Conservation (phyloP, 371 early-diverging fungal genomes). For the Funneliformis caledonium region DNA sequence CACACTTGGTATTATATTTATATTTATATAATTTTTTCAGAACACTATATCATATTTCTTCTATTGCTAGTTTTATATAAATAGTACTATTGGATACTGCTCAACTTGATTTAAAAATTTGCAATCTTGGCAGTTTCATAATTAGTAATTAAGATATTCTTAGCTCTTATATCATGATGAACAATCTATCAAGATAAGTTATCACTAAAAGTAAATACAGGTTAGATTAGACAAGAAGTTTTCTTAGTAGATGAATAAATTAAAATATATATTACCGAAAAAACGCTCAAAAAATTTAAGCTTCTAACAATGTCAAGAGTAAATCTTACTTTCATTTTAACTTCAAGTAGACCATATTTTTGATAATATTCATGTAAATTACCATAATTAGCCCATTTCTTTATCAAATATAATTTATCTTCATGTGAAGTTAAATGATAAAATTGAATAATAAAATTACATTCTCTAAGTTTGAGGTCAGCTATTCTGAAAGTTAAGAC, state of each 20-base stretch:
- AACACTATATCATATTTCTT: background rate
- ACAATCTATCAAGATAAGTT: too few species aligned
- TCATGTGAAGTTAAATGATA: background rate
- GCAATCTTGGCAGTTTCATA: conserved; percentile 2
- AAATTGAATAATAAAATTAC: background rate
- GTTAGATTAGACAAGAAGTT: too few species aligned
- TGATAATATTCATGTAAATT: conserved; percentile 19
- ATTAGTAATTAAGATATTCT: conserved; percentile 22
- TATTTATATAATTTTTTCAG: background rate
- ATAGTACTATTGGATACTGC: too few species aligned
- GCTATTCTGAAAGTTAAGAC: too few species aligned
- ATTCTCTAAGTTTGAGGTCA: conserved; percentile 24
- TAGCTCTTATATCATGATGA: background rate
- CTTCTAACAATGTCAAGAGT: too few species aligned
- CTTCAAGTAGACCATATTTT: background rate
- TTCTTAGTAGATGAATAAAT: too few species aligned
- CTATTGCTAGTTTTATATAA: too few species aligned
- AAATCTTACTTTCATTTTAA: too few species aligned
- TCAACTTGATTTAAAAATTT: conserved; percentile 18
- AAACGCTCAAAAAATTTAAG: too few species aligned
- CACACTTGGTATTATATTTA: background rate
- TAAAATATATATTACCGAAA: too few species aligned
- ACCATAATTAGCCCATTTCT: conserved; percentile 24
- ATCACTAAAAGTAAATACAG: too few species aligned
- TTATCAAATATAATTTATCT: conserved; percentile 11